These are phyloP conservation scores for Globisporangium yorkense DNA, from an alignment of 352 stramenopile genomes.

Conservation along the genomic window DNA sequence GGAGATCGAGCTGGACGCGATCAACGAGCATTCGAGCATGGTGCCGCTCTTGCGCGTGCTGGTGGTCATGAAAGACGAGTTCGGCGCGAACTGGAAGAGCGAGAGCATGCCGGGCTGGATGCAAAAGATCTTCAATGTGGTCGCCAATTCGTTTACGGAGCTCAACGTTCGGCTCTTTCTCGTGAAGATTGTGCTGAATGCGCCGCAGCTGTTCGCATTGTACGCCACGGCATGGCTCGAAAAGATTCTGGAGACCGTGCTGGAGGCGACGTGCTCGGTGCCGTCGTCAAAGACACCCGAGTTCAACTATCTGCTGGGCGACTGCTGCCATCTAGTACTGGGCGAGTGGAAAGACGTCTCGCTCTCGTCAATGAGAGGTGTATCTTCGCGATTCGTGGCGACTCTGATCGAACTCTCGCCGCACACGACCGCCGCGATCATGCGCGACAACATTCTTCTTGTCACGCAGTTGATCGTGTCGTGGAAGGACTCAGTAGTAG, in stretches of 20 bases:
- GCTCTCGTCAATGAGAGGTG: constrained; percentile 12
- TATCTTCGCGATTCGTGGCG: constrained; percentile 46
- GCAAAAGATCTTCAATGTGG: constrained; percentile 59
- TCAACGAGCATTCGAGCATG: constrained; percentile 79
- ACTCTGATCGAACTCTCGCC: constrained; percentile 51
- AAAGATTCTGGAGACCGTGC: constrained; percentile 42
- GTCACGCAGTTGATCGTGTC: constrained; percentile 42
- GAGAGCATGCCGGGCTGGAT: constrained; percentile 75
- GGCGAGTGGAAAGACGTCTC: constrained; percentile 42
- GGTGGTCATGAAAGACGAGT: constrained; percentile 75
- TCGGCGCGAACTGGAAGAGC: constrained; percentile 41
- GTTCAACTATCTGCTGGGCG: constrained; percentile 74
- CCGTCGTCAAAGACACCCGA: constrained; percentile 21
- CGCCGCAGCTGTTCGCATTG: constrained; percentile 43
- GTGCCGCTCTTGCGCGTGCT: constrained; percentile 59
- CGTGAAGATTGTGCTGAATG: constrained; percentile 63
- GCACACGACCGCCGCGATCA: constrained; percentile 41
- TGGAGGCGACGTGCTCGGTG: constrained; percentile 35
- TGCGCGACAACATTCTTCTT: constrained; percentile 62
- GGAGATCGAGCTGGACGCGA: constrained; percentile 65
- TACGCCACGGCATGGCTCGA: constrained; percentile 48
- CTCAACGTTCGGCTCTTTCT: constrained; percentile 71
- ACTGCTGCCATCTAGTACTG: constrained; percentile 59
- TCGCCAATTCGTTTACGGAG: constrained; percentile 26
- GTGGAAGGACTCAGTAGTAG: constrained; percentile 42